Conservation (phyloP, 345 rosid genomes). For the Gynandropsis gynandra region DNA sequence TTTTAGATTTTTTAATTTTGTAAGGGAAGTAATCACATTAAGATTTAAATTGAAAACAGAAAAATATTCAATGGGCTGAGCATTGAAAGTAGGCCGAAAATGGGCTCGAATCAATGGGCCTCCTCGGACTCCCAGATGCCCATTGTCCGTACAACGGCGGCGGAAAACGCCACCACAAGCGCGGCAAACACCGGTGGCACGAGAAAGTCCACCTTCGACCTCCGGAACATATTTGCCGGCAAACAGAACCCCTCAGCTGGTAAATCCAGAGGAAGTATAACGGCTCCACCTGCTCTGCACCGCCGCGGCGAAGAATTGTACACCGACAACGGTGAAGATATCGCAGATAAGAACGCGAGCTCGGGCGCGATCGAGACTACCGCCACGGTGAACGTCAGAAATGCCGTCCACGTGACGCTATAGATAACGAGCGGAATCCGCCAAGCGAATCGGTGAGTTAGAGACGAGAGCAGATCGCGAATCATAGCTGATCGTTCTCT, state of each 20-base stretch:
- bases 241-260: conserved; percentile 58
- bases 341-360: conserved; percentile 59
- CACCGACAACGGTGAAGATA: conserved; percentile 36
- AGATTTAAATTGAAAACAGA: too few relatives aligned
- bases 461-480: conserved; percentile 25
- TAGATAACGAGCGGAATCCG: conserved; percentile 59
- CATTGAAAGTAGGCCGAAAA: not conserved
- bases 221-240: conserved; percentile 47
- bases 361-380: conserved; percentile 76
- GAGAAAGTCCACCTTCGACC: conserved; percentile 54
- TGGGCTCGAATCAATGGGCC: conserved; percentile 24
- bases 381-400: conserved; percentile 57
- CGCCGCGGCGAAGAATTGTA: conserved; percentile 30
- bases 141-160: conserved; percentile 57
- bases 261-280: conserved; percentile 58
- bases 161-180: conserved; percentile 67
- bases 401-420: conserved; percentile 66
- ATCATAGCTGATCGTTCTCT: conserved; percentile 12
- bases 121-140: conserved; percentile 58
- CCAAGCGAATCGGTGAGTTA: conserved; percentile 32
- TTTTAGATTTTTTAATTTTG: too few relatives aligned
- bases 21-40: too few relatives aligned
- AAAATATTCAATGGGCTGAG: not conserved
- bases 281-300: conserved; percentile 37
- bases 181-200: conserved; percentile 88